Evolutionary conservation across 140 eudicot genomes (phyloP), one percentile per base, ranked within the genome.

Genomic region (Oenanthe javanica): DNA sequence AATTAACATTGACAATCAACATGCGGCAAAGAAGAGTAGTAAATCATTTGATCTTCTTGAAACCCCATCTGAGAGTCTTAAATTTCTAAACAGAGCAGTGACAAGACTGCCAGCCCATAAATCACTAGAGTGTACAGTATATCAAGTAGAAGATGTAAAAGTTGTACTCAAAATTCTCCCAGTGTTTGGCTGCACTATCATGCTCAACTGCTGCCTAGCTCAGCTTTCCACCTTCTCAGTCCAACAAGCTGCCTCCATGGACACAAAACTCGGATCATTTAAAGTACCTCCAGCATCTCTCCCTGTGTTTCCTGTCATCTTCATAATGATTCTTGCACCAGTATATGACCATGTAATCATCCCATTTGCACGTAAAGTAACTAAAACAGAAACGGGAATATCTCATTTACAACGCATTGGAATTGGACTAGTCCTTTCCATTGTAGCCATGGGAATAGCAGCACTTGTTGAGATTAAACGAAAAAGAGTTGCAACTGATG

Each of bases 161-260:
- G 77, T 83, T 36, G 96, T 91, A 0, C 69, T 91, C 16, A 80
- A 84, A 61, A 84, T 91, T 43, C 92, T 91, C 71, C 96, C 96
- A 1, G 86, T 87, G 25, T 91, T 91, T 21, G 91, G 82, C 57
- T 87, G 96, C 85, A 89, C 96, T 11, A 87, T 91, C 82, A 89
- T 91, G 88, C 93, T 91, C 38, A 91, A 88, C 46, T 91, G 96
- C 76, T 91, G 96, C 81, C 70, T 91, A 40, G 96, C 96, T 51
- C 96, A 91, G 46, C 93, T 91, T 76, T 88, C 93, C 49, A 91
- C 96, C 25, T 91, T 88, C 83, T 91, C 96, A 15, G 91, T 91
- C 81, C 90, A 91, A 85, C 96, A 91, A 82, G 96, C 96, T 4
- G 89, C 96, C n/a, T 80, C 96, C 71, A 91, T 91, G 96, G 59